These are phyloP conservation scores for Austroboletus niveus DNA, from an alignment of 1,284 basidiomycete genomes.

Conservation along the genomic window DNA sequence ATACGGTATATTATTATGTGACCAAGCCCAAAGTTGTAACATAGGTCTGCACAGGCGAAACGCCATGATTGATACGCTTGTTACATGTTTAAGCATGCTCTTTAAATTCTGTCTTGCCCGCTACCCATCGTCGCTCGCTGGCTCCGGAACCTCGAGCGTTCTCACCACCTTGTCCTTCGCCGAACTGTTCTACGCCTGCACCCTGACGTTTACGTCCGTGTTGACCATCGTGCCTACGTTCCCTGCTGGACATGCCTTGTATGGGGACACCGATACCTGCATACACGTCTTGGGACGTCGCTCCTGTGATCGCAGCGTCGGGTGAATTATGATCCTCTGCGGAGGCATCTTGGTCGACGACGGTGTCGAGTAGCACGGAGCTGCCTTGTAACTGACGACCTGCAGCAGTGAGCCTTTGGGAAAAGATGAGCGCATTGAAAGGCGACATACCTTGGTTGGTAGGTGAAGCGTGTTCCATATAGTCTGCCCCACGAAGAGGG, in stretches of 20 bases:
- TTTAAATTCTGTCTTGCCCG: slow-evolving; percentile 6
- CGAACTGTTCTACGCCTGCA: slow-evolving; percentile 18
- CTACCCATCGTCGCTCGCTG: slow-evolving; percentile 6
- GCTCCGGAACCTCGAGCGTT: neutral
- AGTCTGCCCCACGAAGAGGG: slow-evolving; percentile 14
- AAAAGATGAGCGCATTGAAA: neutral
- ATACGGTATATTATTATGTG: neutral
- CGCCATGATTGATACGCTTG: neutral
- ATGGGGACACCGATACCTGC: slow-evolving; percentile 20
- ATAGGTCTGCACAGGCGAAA: neutral
- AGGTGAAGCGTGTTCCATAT: slow-evolving; percentile 16
- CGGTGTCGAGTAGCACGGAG: slow-evolving; percentile 22
- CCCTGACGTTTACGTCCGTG: slow-evolving; percentile 23
- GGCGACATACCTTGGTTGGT: slow-evolving; percentile 22
- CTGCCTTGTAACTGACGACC: slow-evolving; percentile 17
- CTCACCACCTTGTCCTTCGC: slow-evolving; percentile 1
- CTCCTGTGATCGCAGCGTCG: neutral
- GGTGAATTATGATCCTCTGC: slow-evolving; percentile 3
- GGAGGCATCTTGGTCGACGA: slow-evolving; percentile 23
- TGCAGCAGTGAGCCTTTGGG: neutral
- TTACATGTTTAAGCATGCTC: neutral
- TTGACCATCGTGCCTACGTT: slow-evolving; percentile 27
- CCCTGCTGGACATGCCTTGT: slow-evolving; percentile 30
- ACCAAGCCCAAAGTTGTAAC: neutral
- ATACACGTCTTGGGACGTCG: slow-evolving; percentile 29